A percentile compares a stretch with the other conserved stretches of the same genome.
Evolutionary conservation across 2,329 filamentous ascomycete species (phyloP).

Genomic region (Lecanicillium sp.): DNA sequence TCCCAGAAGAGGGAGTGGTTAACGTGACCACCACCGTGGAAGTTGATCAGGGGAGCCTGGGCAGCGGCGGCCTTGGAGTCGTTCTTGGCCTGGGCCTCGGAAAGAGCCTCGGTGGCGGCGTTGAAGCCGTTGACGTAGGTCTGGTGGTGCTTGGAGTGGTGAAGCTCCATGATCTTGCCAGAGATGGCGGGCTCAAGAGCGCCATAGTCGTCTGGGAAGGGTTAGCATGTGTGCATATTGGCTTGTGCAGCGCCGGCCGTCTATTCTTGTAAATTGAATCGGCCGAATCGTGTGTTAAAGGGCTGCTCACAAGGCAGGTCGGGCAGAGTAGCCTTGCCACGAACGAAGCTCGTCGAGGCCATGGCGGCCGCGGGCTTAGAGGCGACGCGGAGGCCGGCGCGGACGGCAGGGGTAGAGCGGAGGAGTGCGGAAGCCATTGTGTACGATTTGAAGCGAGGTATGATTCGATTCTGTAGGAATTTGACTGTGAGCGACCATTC

Average conservation of each 20-base stretch:
- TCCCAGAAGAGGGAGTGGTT: constrained; percentile 87
- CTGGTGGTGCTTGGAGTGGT: constrained; percentile 91
- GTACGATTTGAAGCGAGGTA: constrained; percentile 12
- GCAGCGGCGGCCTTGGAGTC: constrained; percentile 46
- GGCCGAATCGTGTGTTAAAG: neutral
- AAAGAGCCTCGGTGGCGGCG: constrained; percentile 66
- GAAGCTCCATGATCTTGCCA: constrained; percentile 91
- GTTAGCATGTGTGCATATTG: too few species aligned
- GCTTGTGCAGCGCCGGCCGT: too few species aligned
- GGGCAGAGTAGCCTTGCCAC: constrained; percentile 87
- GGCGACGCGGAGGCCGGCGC: constrained; percentile 64
- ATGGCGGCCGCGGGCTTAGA: constrained; percentile 58
- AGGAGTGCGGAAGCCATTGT: constrained; percentile 73
- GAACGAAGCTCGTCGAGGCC: constrained; percentile 69
- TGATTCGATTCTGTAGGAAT: neutral
- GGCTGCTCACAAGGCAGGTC: constrained; percentile 58
- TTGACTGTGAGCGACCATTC: neutral
- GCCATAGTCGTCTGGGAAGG: constrained; percentile 76
- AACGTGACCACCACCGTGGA: constrained; percentile 80
- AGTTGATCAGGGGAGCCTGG: constrained; percentile 57
- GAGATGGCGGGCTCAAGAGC: constrained; percentile 82
- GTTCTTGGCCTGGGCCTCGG: constrained; percentile 57
- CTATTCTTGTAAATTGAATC: neutral
- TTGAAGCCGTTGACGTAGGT: constrained; percentile 91
- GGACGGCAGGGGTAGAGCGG: constrained; percentile 60